Evolutionary conservation across 1,284 basidiomycete species (phyloP).

Genomic region (Amylostereum chailletii): DNA sequence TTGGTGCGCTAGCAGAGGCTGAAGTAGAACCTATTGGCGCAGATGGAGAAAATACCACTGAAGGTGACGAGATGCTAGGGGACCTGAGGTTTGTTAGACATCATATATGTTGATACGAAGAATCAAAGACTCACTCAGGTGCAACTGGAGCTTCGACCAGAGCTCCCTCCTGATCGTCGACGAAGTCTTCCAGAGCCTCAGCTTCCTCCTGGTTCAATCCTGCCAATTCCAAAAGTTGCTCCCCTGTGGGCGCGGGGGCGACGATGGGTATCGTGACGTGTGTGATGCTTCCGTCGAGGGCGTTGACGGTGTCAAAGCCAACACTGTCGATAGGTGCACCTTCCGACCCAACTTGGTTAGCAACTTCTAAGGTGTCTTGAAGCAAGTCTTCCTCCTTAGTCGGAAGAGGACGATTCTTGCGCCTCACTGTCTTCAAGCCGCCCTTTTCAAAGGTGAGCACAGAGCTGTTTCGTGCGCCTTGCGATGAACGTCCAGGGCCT

Average conservation of each 20-base stretch:
- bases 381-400: conserved; percentile 6
- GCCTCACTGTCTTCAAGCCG: conserved; percentile 32
- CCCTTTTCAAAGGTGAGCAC: conserved; percentile 41
- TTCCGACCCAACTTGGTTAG: conserved; percentile 5
- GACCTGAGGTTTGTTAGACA: conserved; percentile 2
- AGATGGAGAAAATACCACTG: conserved; percentile 6
- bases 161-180: conserved; percentile 31
- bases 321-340: conserved; percentile 3
- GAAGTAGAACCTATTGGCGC: not conserved
- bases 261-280: conserved; percentile 1
- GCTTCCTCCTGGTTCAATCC: conserved; percentile 28
- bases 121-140: not conserved
- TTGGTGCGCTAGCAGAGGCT: not conserved
- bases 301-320: conserved; percentile 1
- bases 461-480: conserved; percentile 33
- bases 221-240: conserved; percentile 38
- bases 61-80: conserved; percentile 1
- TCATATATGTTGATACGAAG: not conserved
- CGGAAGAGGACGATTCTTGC: conserved; percentile 24
- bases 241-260: conserved; percentile 24
- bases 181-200: conserved; percentile 43
- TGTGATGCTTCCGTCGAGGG: not conserved
- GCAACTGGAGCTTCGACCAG: conserved; percentile 7
- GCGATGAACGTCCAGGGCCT: conserved; percentile 37
- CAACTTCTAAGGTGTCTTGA: conserved; percentile 4